Percentiles rank a stretch among this genome's conserved stretches.
Evolutionary conservation across 1,139 yeast species (phyloP).

Genomic region (Magnusiomyces ingens): DNA sequence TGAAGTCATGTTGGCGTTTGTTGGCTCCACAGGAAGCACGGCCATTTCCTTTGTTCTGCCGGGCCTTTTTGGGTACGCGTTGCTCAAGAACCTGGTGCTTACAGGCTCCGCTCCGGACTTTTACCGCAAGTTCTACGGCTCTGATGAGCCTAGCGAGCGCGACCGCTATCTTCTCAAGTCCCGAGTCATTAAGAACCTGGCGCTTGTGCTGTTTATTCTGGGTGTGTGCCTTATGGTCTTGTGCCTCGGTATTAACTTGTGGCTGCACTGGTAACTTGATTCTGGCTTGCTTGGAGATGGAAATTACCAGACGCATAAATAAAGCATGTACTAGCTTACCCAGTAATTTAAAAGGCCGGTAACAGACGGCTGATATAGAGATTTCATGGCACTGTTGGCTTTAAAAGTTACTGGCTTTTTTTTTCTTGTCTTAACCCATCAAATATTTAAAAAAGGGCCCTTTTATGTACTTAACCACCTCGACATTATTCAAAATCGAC

Average conservation of each 20-base stretch:
- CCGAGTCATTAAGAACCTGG: conserved; percentile 35
- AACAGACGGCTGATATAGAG: no score
- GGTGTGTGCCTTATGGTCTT: conserved; percentile 74
- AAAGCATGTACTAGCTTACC: no score
- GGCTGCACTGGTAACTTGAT: conserved; percentile 30
- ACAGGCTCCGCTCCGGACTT: conserved; percentile 17
- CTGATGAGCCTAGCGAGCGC: background rate
- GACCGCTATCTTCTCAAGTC: background rate
- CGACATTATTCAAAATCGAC: background rate
- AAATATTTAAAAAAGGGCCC: no score
- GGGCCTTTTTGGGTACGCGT: conserved; percentile 76
- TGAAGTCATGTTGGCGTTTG: conserved; percentile 83
- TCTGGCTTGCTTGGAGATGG: no score
- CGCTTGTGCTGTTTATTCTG: conserved; percentile 60
- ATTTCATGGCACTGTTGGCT: no score
- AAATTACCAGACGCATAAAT: no score
- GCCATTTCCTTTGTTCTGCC: conserved; percentile 90
- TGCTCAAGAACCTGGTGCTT: conserved; percentile 31
- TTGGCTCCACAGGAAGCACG: conserved; percentile 93
- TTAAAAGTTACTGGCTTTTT: background rate
- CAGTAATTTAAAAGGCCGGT: no score
- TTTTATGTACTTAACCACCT: background rate
- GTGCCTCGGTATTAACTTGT: conserved; percentile 68
- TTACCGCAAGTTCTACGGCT: conserved; percentile 10
- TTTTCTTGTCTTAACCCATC: background rate